Evolutionary conservation across 768 basidiomycete genomes (phyloP).

Genomic region (Austroboletus eburneus): DNA sequence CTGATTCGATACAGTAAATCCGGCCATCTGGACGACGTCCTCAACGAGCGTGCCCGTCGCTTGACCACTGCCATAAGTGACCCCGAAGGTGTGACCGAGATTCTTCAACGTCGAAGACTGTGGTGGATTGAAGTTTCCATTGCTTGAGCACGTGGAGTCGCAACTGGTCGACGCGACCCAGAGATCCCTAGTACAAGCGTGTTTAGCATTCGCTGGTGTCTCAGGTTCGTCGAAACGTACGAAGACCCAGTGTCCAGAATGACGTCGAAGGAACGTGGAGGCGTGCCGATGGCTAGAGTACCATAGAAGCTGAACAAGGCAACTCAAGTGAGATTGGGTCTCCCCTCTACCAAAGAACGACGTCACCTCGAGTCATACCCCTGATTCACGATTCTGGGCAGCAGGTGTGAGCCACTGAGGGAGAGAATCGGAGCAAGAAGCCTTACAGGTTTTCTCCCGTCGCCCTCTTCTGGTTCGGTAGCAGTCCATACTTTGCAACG

Average conservation of each 20-base stretch:
- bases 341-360: neutral
- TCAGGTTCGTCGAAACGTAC: slow-evolving; percentile 12
- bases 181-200: slow-evolving; percentile 39
- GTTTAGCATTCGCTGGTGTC: neutral
- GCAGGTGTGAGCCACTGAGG: slow-evolving; percentile 1
- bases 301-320: slow-evolving; percentile 29
- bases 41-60: slow-evolving; percentile 43
- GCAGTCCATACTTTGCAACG: slow-evolving; percentile 44
- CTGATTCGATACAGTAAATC: slow-evolving; percentile 55
- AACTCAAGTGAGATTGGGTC: neutral
- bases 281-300: slow-evolving; percentile 40
- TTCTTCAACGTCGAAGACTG: slow-evolving; percentile 36
- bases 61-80: slow-evolving; percentile 44
- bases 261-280: slow-evolving; percentile 42
- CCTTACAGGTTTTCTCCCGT: slow-evolving; percentile 48
- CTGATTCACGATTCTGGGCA: slow-evolving; percentile 55
- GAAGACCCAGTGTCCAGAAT: slow-evolving; percentile 51
- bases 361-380: slow-evolving; percentile 56
- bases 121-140: slow-evolving; percentile 31
- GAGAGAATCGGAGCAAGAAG: neutral
- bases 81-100: slow-evolving; percentile 30
- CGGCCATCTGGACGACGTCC: slow-evolving; percentile 73
- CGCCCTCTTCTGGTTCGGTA: slow-evolving; percentile 33
- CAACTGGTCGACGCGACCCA: slow-evolving; percentile 44
- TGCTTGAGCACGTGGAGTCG: slow-evolving; percentile 28